Base-by-base conservation (phyloP, 1,139 yeast genomes). In the Lodderomyces margitis region DNA sequence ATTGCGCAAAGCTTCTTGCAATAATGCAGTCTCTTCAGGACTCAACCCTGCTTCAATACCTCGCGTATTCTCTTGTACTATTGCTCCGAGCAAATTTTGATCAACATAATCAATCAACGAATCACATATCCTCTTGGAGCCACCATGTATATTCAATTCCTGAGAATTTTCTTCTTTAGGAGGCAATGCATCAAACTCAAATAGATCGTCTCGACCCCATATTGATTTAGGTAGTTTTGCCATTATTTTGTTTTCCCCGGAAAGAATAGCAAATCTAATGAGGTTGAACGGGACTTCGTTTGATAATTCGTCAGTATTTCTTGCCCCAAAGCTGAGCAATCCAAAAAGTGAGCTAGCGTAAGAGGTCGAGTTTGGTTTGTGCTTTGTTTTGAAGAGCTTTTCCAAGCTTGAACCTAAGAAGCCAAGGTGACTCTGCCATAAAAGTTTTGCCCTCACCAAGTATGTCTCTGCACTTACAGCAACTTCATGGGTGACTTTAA, bases 121-220 rank as follows among this genome's bases (percentile, higher is more conserved):
- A 45, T 68, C 74, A 1, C 64, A 61, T 1, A 64, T 49, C 21
- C 51, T 41, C 31, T 16, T 19, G 21, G 23, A 7, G 15, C 5
- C 16, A 5, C 5, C 16, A 9, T 5, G 11, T 4, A 25, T 17
- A 20, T 10, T 21, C 15, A n/a, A 14, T 5, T 14, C n/a, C n/a
- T 19, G 21, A 5, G 10, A 7, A 3, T 16, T 5, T 49, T 43
- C 43, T 62, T 67, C 40, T 40, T 43, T 36, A 54, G 58, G 10
- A 1, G 92, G 91, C 16, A 84, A 59, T 2, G 82, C 75, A 58
- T 85, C 94, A 56, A 76, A 85, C 51, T 85, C 94, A 52, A 69
- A 78, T 12, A 80, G 69, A 43, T 82, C 85, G 46, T 80, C 70
- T 35, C 76, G 58, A 2, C 74, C 70, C 85, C 88, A 85, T n/a